These are phyloP conservation scores for Crithidia bombi DNA, from an alignment of 208 protist genomes.

Conservation along the genomic window DNA sequence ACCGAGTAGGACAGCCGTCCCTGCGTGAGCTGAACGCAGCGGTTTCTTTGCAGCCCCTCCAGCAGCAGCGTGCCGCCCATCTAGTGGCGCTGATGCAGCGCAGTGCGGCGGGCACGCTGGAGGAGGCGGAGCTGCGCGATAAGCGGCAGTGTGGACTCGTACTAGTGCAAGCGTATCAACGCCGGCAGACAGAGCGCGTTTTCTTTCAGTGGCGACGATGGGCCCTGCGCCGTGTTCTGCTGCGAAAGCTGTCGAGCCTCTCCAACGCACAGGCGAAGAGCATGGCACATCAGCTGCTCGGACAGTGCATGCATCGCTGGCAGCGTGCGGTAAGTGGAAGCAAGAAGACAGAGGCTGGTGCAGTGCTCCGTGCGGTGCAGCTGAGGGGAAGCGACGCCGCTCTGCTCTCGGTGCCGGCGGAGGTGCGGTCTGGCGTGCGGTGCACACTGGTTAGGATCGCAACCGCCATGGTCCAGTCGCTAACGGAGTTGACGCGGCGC, in stretches of 20 bases:
- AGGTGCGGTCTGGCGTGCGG: constrained; percentile 1
- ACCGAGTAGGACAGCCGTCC: constrained; percentile 49
- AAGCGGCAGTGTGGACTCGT: constrained; percentile 19
- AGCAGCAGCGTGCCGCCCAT: constrained; percentile 23
- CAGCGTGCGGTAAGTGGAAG: neutral
- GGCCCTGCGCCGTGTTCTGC: constrained; percentile 15
- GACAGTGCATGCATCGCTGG: constrained; percentile 24
- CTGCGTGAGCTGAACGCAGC: constrained; percentile 46
- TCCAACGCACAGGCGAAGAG: neutral
- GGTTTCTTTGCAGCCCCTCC: constrained; percentile 28
- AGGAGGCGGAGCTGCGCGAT: constrained; percentile 28
- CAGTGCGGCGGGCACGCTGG: constrained; percentile 11
- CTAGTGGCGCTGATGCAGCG: constrained; percentile 9
- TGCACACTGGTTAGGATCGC: neutral
- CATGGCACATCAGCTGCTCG: neutral
- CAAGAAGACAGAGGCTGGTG: neutral
- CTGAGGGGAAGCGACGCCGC: constrained; percentile 11
- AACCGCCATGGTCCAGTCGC: constrained; percentile 3
- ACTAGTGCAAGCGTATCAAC: constrained; percentile 20
- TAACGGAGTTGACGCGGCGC: neutral
- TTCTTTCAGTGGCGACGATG: constrained; percentile 37
- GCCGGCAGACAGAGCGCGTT: neutral
- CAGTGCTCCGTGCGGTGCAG: constrained; percentile 22
- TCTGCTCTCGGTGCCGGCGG: constrained; percentile 2
- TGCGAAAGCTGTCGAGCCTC: neutral